Conservation (phyloP, 2,329 filamentous ascomycete genomes). For the Beauveria medogensis region DNA sequence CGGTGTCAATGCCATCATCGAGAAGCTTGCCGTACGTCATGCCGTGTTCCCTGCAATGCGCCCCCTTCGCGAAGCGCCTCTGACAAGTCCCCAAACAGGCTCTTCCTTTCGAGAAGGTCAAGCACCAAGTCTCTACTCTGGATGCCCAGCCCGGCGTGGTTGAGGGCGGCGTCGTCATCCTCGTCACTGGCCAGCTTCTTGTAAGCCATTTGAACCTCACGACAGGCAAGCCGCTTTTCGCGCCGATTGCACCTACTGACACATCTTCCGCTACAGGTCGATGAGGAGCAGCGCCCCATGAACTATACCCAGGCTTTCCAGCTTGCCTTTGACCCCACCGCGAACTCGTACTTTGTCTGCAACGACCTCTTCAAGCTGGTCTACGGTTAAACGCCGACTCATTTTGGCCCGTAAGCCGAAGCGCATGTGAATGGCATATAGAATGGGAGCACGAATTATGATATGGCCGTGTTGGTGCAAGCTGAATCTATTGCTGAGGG, state of each 20-base stretch:
- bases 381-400: constrained; percentile 42
- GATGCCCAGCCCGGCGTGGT: constrained; percentile 71
- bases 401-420: neutral
- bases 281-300: constrained; percentile 80
- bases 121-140: constrained; percentile 67
- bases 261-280: constrained; percentile 50
- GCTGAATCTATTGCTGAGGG: neutral
- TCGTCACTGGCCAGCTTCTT: constrained; percentile 79
- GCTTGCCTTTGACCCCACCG: constrained; percentile 55
- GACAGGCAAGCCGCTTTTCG: neutral
- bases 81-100: constrained; percentile 36
- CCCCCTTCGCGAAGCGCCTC: neutral
- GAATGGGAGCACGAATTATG: constrained; percentile 1
- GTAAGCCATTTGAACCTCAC: constrained; percentile 42
- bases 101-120: constrained; percentile 74
- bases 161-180: constrained; percentile 66
- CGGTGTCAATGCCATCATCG: constrained; percentile 59
- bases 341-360: constrained; percentile 72
- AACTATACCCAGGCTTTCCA: constrained; percentile 89
- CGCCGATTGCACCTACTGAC: neutral
- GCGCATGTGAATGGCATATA: constrained; percentile 1
- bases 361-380: constrained; percentile 95
- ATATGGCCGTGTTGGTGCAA: neutral
- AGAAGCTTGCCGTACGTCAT: constrained; percentile 68
- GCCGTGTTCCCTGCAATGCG: neutral